Evolutionary conservation across 2,329 filamentous ascomycete genomes (phyloP).

Genomic region (Colletotrichum chrysophilum): DNA sequence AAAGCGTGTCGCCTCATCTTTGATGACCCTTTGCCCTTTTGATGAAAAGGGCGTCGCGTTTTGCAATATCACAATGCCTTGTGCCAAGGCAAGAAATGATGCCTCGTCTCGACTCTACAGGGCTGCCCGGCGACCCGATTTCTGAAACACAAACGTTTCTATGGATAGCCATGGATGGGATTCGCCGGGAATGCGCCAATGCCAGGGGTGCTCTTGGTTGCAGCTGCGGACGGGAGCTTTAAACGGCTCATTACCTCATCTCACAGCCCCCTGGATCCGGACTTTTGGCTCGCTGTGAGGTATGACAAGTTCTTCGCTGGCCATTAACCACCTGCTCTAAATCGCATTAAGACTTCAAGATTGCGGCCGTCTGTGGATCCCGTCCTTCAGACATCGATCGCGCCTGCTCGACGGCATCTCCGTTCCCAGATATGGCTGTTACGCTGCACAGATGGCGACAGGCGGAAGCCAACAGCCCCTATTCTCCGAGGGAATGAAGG

Average conservation of each 20-base stretch:
- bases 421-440: background rate
- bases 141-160: conserved; percentile 11
- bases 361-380: background rate
- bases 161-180: background rate
- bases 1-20: background rate
- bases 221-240: conserved; percentile 2
- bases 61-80: background rate
- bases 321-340: background rate
- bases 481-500: background rate
- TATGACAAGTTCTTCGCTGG: background rate
- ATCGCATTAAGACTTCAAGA: background rate
- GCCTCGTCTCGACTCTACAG: background rate
- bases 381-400: background rate
- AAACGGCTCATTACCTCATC: background rate
- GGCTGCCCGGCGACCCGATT: conserved; percentile 2
- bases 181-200: background rate
- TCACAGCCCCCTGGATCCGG: background rate
- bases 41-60: background rate
- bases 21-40: background rate
- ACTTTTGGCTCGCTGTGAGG: background rate
- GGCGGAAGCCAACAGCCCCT: background rate
- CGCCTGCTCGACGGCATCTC: background rate
- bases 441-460: background rate
- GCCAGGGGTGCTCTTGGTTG: background rate
- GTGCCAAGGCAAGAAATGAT: background rate